phyloP scores from a whole-genome alignment of 2,329 filamentous ascomycete species.

The Dactylellina parvicollis region DNA sequence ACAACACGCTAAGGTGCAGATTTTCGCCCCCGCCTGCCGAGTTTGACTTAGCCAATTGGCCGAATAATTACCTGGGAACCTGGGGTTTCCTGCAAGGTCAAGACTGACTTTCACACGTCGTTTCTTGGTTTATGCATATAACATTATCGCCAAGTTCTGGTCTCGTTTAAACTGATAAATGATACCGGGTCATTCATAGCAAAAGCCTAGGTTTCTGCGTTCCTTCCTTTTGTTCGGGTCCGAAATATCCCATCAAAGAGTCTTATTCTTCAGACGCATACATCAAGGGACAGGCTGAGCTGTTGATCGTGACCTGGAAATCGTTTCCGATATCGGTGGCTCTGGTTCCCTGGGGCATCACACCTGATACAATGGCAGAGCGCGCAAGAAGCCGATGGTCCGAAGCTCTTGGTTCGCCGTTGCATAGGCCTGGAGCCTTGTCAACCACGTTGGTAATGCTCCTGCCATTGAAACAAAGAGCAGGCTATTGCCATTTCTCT shows the following conservation, averaged over 20 bases:
- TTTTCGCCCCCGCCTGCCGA: slow-evolving; percentile 22
- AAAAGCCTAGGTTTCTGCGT: neutral
- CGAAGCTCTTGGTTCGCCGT: neutral
- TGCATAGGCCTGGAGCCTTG: neutral
- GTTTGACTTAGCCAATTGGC: slow-evolving; percentile 33
- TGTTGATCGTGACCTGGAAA: slow-evolving; percentile 4
- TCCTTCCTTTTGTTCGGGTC: neutral
- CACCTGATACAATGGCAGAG: neutral
- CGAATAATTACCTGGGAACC: neutral
- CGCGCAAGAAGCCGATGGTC: neutral
- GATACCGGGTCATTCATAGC: neutral
- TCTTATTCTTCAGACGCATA: neutral
- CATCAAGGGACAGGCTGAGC: slow-evolving; percentile 1
- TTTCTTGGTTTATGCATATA: neutral
- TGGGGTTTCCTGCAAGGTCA: slow-evolving; percentile 1
- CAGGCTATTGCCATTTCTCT: neutral
- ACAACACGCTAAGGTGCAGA: slow-evolving; percentile 15
- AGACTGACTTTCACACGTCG: slow-evolving; percentile 4
- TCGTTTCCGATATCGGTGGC: slow-evolving; percentile 45
- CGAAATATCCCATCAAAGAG: neutral
- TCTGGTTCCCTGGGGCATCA: neutral
- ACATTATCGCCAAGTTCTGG: slow-evolving; percentile 37
- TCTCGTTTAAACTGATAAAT: neutral
- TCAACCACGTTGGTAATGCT: neutral
- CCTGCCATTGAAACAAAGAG: too few species aligned